These are phyloP conservation scores for Penicillium maclennaniae DNA, from an alignment of 495 filamentous ascomycete species.

Conservation along the genomic window DNA sequence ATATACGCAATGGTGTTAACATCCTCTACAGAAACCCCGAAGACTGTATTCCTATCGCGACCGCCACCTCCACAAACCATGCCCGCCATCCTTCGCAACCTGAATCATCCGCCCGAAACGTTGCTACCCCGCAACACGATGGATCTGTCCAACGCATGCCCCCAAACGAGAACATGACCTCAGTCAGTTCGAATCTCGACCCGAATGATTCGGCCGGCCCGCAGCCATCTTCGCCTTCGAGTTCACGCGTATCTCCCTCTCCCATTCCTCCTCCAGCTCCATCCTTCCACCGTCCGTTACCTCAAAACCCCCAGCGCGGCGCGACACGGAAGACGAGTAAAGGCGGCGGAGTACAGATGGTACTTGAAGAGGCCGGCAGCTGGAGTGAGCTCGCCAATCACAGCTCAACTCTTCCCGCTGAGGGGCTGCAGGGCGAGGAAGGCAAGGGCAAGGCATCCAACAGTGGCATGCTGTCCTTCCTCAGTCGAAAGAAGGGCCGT, in stretches of 20 bases:
- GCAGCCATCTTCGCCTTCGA: conserved; percentile 25
- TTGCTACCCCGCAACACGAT: conserved; percentile 28
- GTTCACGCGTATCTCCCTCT: conserved; percentile 19
- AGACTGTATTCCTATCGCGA: conserved; percentile 33
- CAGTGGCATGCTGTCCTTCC: conserved; percentile 84
- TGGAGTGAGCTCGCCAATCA: conserved; percentile 88
- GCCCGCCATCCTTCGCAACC: conserved; percentile 40
- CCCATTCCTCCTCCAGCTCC: conserved; percentile 29
- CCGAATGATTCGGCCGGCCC: conserved; percentile 27
- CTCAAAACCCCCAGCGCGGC: conserved; percentile 27
- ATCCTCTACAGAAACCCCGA: conserved; percentile 35
- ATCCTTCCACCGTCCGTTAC: conserved; percentile 38
- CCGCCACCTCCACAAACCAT: conserved; percentile 28
- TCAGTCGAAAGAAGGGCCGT: conserved; percentile 82
- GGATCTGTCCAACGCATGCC: conserved; percentile 20
- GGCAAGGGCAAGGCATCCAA: conserved; percentile 49
- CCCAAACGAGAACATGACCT: conserved; percentile 23
- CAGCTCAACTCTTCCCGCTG: conserved; percentile 70
- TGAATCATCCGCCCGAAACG: conserved; percentile 26
- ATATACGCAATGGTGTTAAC: not conserved
- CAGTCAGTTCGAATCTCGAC: conserved; percentile 28
- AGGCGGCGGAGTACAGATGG: conserved; percentile 85
- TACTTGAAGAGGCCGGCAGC: conserved; percentile 79
- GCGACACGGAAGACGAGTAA: conserved; percentile 61
- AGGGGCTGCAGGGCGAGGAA: conserved; percentile 47